These are phyloP conservation scores for Elsinoe arachidis DNA, from an alignment of 2,329 filamentous ascomycete species.

Conservation along the genomic window DNA sequence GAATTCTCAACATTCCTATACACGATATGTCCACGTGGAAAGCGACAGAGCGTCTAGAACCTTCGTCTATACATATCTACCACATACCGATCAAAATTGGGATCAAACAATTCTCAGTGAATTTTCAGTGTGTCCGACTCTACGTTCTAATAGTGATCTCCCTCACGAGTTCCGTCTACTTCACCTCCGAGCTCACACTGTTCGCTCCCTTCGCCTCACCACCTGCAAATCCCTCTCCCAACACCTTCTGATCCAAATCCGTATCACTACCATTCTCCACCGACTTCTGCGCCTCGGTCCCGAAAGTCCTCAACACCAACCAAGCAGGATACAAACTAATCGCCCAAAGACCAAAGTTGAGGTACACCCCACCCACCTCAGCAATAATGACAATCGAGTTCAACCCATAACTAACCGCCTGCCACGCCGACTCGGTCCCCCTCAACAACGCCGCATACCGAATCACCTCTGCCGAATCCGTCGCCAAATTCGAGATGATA, in stretches of 20 bases:
- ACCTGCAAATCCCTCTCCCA: not conserved
- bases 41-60: not conserved
- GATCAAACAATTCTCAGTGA: too few species aligned
- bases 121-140: too few species aligned
- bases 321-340: constrained; percentile 56
- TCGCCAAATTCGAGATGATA: constrained; percentile 57
- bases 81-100: too few species aligned
- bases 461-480: constrained; percentile 54
- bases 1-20: not conserved
- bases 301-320: constrained; percentile 54
- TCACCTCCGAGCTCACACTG: not conserved
- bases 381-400: constrained; percentile 55
- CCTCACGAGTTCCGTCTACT: not conserved
- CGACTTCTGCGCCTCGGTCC: constrained; percentile 20
- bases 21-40: not conserved
- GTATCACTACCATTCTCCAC: not conserved
- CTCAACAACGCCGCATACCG: constrained; percentile 59
- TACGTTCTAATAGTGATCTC: too few species aligned
- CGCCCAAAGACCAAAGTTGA: constrained; percentile 63
- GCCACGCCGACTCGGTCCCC: constrained; percentile 63
- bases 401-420: constrained; percentile 63
- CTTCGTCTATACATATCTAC: not conserved
- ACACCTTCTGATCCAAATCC: not conserved
- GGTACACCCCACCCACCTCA: constrained; percentile 56
- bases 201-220: not conserved